These are phyloP conservation scores for Hypoxylon rickii DNA, from an alignment of 495 filamentous ascomycete genomes.

Conservation along the genomic window DNA sequence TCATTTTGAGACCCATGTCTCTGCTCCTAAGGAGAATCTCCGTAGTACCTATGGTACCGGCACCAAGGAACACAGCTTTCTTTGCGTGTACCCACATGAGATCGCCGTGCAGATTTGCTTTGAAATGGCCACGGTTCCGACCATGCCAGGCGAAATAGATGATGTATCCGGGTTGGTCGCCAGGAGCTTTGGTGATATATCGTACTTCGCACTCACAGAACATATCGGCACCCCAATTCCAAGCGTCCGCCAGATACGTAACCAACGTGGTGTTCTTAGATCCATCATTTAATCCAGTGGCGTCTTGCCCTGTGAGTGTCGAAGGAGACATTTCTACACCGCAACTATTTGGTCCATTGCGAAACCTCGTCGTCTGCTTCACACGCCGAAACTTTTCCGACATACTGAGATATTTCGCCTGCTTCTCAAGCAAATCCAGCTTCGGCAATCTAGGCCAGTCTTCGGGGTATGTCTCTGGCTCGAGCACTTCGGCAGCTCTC, in stretches of 20 bases:
- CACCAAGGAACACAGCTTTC: slow-evolving; percentile 64
- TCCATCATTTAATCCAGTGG: slow-evolving; percentile 68
- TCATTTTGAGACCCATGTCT: slow-evolving; percentile 61
- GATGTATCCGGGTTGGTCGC: slow-evolving; percentile 56
- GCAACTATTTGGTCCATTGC: slow-evolving; percentile 60
- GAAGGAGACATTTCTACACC: slow-evolving; percentile 67
- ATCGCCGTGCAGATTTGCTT: slow-evolving; percentile 60
- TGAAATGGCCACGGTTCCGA: slow-evolving; percentile 60
- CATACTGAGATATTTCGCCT: slow-evolving; percentile 56
- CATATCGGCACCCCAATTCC: slow-evolving; percentile 76
- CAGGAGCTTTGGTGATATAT: slow-evolving; percentile 60
- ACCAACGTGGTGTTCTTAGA: slow-evolving; percentile 68
- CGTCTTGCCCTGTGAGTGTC: slow-evolving; percentile 62
- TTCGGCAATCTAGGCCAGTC: slow-evolving; percentile 60
- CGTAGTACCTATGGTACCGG: slow-evolving; percentile 64
- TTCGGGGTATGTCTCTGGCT: slow-evolving; percentile 63
- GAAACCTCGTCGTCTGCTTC: slow-evolving; percentile 66
- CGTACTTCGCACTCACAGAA: slow-evolving; percentile 74
- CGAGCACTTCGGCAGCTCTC: slow-evolving; percentile 59
- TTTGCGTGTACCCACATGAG: slow-evolving; percentile 71
- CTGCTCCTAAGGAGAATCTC: slow-evolving; percentile 70
- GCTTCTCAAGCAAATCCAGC: slow-evolving; percentile 59
- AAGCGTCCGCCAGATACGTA: slow-evolving; percentile 71
- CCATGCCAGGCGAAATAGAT: slow-evolving; percentile 71
- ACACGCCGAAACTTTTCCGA: slow-evolving; percentile 59